Percentiles rank a stretch among this genome's conserved stretches.
Conservation (phyloP, 164 flowering plant species). For the Aristolochia californica region DNA sequence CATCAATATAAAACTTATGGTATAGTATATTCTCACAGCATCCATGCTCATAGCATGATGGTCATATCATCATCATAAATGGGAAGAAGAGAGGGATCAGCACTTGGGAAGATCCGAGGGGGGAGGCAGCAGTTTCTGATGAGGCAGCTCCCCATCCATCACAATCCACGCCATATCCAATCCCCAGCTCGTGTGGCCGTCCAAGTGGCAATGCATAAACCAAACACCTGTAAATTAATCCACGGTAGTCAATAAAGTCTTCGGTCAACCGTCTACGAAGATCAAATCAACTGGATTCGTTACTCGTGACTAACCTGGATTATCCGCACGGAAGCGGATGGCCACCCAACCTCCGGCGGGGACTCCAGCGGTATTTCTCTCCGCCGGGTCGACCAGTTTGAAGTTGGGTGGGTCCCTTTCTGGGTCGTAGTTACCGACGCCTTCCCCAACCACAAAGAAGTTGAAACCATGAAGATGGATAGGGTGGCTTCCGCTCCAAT, state of each 20-base stretch:
- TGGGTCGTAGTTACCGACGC: conserved; percentile 50
- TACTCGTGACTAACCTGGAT: conserved; percentile 36
- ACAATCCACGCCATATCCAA: conserved; percentile 53
- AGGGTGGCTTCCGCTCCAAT: conserved; percentile 61
- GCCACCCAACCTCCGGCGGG: conserved; percentile 62
- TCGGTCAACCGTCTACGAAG: too few species aligned
- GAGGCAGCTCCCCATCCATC: conserved; percentile 30
- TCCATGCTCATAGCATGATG: too few species aligned
- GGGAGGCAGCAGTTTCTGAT: conserved; percentile 45
- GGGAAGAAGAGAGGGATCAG: conserved; percentile 16
- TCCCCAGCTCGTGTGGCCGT: conserved; percentile 55
- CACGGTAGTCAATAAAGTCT: too few species aligned
- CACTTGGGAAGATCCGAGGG: conserved; percentile 55
- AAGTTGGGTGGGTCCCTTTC: conserved; percentile 35
- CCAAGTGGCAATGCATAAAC: conserved; percentile 63
- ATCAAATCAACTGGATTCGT: too few species aligned
- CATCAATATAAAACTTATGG: too few species aligned
- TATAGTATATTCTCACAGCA: too few species aligned
- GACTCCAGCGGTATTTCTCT: conserved; percentile 50
- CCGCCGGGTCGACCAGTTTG: conserved; percentile 50
- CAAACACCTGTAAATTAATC: conserved; percentile 36
- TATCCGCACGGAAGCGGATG: conserved; percentile 51
- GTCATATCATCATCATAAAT: too few species aligned
- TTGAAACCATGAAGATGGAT: conserved; percentile 68
- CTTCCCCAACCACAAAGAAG: conserved; percentile 57